Conservation (phyloP, 306 rosid species). For the Vigna reflexopilosa region DNA sequence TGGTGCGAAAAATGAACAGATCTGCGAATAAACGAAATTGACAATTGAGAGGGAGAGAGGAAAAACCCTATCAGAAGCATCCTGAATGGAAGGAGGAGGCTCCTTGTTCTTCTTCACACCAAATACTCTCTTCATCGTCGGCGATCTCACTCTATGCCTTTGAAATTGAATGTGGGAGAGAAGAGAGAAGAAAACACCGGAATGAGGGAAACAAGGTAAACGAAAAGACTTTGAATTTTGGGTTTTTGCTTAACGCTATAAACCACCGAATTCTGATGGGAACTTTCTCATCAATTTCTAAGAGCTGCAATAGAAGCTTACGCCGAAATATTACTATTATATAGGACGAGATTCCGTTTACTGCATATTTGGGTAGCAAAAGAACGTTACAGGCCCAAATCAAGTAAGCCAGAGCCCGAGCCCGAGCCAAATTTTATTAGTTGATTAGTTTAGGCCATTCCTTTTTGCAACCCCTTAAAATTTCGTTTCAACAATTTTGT, state of each 20-base stretch:
- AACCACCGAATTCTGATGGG: neutral
- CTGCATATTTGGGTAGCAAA: neutral
- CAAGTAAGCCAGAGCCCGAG: neutral
- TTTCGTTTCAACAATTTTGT: too few relatives aligned
- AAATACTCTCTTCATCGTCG: conserved; percentile 79
- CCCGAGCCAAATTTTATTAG: neutral
- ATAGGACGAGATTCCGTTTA: neutral
- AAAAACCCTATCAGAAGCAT: conserved; percentile 80
- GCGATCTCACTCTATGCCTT: neutral
- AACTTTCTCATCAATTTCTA: neutral
- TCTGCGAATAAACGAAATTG: conserved; percentile 4
- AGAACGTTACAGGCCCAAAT: neutral
- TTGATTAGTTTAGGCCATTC: neutral
- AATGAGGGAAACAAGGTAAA: conserved; percentile 5
- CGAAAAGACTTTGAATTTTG: neutral
- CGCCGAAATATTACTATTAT: neutral
- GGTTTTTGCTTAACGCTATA: conserved; percentile 17
- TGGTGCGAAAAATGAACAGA: conserved; percentile 18
- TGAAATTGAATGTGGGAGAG: neutral
- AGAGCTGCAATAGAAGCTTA: neutral
- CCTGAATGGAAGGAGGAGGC: conserved; percentile 87
- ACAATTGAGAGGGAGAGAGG: conserved; percentile 8
- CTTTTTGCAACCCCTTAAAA: too few relatives aligned
- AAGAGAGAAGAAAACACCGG: neutral
- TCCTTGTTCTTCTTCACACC: conserved; percentile 87